Evolutionary conservation across 2,329 filamentous ascomycete genomes (phyloP), one percentile per base, ranked within the genome.

Genomic region (Trematosphaeria pertusa): DNA sequence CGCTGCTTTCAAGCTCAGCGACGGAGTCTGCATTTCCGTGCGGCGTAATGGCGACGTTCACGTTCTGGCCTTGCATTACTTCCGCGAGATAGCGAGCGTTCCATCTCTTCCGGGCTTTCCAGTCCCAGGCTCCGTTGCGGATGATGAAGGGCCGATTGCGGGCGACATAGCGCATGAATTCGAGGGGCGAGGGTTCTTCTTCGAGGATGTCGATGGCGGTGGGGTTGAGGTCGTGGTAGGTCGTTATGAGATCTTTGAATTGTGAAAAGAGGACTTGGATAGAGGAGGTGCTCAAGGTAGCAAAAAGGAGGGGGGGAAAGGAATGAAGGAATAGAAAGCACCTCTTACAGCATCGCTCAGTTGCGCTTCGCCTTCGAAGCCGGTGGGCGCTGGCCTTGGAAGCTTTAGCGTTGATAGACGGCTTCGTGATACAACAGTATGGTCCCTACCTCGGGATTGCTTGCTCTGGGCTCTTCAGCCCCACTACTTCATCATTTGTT

Each of bases 41-140:
- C 1, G 88, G 88, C n/a, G 89, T 94, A 24, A 91, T 80, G 17
- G 89, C 88, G 46, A 93, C 88, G 57, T 89, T 89, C 40, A 94
- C 86, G 1, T 70, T 70, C 42, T 82, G 77, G 3, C 78, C 78
- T 5, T 70, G 71, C 59, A 94, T 78, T 0, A 74, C 72, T 2
- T 76, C 56, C 21, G 75, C 76, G 3, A 94, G 75, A 60, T 85
- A 87, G 1, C 72, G 63, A 2, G 80, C 78, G 48, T 81, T 79
- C 89, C 89, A 94, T 39, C 72, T 76, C 44, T 72, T 75, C 3
- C 77, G 76, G 0, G 89, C 87, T 30, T 75, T 73, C 87, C 88
- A 93, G 26, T 78, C 70, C 0, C 63, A 64, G 1, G 87, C 87
- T 3, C 79, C 87, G 7, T 78, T 74, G 28, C 87, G 80, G 20